These are phyloP conservation scores for Baorangia bicolor DNA, from an alignment of 768 basidiomycete species.

Conservation along the genomic window DNA sequence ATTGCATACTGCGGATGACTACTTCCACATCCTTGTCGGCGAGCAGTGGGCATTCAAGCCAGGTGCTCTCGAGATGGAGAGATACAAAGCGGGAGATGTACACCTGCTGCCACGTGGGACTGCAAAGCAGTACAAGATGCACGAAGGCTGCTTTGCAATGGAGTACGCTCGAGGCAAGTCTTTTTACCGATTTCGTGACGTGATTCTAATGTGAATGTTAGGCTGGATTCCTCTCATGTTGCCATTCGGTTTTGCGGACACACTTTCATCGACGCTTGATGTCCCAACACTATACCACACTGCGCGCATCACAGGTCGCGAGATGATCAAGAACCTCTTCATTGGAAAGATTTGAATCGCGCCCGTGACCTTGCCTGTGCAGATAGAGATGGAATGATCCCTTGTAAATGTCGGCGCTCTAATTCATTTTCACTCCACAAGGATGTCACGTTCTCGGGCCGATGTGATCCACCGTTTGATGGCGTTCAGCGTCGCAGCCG, in stretches of 20 bases:
- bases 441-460: background rate
- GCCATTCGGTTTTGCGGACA: conserved; percentile 90
- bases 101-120: conserved; percentile 81
- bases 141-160: conserved; percentile 91
- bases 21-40: conserved; percentile 92
- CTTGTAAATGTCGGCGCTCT: background rate
- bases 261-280: conserved; percentile 86
- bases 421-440: background rate
- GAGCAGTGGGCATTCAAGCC: conserved; percentile 93
- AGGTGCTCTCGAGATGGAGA: conserved; percentile 80
- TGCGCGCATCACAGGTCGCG: conserved; percentile 70
- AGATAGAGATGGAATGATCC: background rate
- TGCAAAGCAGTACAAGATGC: conserved; percentile 98
- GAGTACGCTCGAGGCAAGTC: conserved; percentile 87
- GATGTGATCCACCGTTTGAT: background rate
- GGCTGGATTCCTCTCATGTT: conserved; percentile 98
- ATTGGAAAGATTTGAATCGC: conserved; percentile 88
- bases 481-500: background rate
- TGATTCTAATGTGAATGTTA: conserved; percentile 29
- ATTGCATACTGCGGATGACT: conserved; percentile 94
- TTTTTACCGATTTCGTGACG: background rate
- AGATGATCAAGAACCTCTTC: conserved; percentile 79
- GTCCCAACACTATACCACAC: conserved; percentile 80
- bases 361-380: too few relatives aligned
- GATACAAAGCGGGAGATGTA: conserved; percentile 80